phyloP scores from a whole-genome alignment of 495 filamentous ascomycete genomes.

The Penicillium egyptiacum region DNA sequence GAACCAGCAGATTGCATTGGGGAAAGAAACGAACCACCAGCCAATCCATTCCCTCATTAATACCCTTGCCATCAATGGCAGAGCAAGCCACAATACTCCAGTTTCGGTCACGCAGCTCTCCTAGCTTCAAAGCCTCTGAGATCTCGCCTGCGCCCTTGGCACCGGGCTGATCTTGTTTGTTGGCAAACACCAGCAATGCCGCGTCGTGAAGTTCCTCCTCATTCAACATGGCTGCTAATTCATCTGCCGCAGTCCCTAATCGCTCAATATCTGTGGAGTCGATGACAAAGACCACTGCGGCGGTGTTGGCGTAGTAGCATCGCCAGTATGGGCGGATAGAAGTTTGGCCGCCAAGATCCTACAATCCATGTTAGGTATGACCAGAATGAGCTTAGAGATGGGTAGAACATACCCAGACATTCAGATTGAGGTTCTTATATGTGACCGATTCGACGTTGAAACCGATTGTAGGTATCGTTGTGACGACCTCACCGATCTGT shows the following conservation, averaged over 20 bases:
- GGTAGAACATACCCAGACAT: slow-evolving; percentile 78
- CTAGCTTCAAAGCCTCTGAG: slow-evolving; percentile 84
- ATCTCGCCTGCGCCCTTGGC: slow-evolving; percentile 97
- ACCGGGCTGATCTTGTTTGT: slow-evolving; percentile 98
- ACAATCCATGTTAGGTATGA: slow-evolving; percentile 11
- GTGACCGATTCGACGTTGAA: slow-evolving; percentile 99
- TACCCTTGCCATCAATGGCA: slow-evolving; percentile 90
- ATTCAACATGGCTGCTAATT: slow-evolving; percentile 91
- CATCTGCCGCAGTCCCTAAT: slow-evolving; percentile 85
- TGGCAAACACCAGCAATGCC: slow-evolving; percentile 90
- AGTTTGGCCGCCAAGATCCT: slow-evolving; percentile 96
- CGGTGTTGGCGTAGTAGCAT: slow-evolving; percentile 99
- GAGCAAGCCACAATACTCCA: slow-evolving; percentile 99
- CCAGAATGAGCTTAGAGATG: background rate
- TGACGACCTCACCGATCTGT: slow-evolving; percentile 97
- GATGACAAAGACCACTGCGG: slow-evolving; percentile 98
- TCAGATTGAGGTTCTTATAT: slow-evolving; percentile 97
- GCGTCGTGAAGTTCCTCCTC: slow-evolving; percentile 96
- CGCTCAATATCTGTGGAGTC: slow-evolving; percentile 97
- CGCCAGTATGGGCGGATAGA: slow-evolving; percentile 98
- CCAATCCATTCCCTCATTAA: slow-evolving; percentile 99
- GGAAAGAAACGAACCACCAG: slow-evolving; percentile 70
- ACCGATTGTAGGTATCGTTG: slow-evolving; percentile 97
- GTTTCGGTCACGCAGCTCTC: slow-evolving; percentile 90
- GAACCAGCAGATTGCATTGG: background rate